Evolutionary conservation across 768 basidiomycete genomes (phyloP).

Genomic region (Arthromyces matolae): DNA sequence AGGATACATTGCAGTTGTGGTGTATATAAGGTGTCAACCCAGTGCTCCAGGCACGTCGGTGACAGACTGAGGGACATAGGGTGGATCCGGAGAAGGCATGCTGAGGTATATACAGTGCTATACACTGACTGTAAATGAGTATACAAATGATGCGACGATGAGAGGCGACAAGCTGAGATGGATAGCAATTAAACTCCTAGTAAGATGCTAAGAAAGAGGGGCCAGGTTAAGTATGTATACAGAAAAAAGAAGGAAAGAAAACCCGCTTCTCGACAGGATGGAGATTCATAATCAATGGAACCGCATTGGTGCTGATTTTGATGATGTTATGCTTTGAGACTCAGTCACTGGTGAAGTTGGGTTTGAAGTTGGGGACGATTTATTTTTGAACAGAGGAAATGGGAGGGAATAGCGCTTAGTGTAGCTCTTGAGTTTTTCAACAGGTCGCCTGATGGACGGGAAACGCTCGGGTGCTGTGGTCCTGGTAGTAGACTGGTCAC

Average conservation of each 20-base stretch:
- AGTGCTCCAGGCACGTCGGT: background rate
- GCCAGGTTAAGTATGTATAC: too few species aligned
- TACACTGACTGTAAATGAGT: too few species aligned
- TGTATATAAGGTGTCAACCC: background rate
- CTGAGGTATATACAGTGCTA: too few species aligned
- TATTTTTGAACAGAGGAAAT: constrained; percentile 34
- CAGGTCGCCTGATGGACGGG: constrained; percentile 31
- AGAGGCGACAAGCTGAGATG: too few species aligned
- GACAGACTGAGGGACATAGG: background rate
- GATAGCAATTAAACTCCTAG: too few species aligned
- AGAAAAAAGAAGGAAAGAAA: background rate
- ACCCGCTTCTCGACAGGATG: background rate
- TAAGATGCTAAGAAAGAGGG: background rate
- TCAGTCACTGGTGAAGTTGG: background rate
- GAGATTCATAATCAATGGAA: constrained; percentile 1
- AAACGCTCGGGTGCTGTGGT: constrained; percentile 28
- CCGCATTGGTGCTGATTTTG: constrained; percentile 12
- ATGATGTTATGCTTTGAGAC: constrained; percentile 7
- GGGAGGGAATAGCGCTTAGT: constrained; percentile 50
- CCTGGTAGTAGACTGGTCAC: constrained; percentile 29
- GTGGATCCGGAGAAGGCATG: too few species aligned
- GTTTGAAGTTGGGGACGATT: background rate
- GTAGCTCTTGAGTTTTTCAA: constrained; percentile 38
- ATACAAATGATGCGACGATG: background rate
- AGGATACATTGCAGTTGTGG: constrained; percentile 1